These are phyloP conservation scores for Phytopythium cucurbitacearum DNA, from an alignment of 352 stramenopile species.

Conservation along the genomic window DNA sequence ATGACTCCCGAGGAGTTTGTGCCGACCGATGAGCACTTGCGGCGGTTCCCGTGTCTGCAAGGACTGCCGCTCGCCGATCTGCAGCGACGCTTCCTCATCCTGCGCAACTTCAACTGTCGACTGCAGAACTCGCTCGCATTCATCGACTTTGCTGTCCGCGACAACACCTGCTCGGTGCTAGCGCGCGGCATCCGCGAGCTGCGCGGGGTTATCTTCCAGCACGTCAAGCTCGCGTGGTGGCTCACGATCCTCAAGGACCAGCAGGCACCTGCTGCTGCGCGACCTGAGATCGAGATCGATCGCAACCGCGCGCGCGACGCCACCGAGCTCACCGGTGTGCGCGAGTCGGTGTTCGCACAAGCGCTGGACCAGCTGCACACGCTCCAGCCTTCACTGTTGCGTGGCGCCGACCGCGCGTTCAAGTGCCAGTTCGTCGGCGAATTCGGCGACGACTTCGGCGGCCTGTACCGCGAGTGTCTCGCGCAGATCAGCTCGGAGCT, in stretches of 20 bases:
- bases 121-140: slow-evolving; percentile 84
- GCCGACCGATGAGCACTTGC: slow-evolving; percentile 60
- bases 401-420: slow-evolving; percentile 85
- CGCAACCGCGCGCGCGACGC: slow-evolving; percentile 69
- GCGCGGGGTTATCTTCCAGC: slow-evolving; percentile 78
- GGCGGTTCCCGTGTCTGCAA: slow-evolving; percentile 38
- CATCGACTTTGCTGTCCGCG: slow-evolving; percentile 73
- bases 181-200: slow-evolving; percentile 51
- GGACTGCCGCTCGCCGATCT: slow-evolving; percentile 48
- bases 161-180: slow-evolving; percentile 50
- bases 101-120: slow-evolving; percentile 86
- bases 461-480: slow-evolving; percentile 87
- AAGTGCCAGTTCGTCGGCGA: slow-evolving; percentile 91
- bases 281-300: slow-evolving; percentile 85
- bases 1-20: slow-evolving; percentile 81
- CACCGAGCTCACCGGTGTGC: slow-evolving; percentile 45
- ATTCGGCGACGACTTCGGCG: slow-evolving; percentile 89
- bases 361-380: slow-evolving; percentile 82
- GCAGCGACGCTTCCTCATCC: slow-evolving; percentile 77
- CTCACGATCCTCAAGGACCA: slow-evolving; percentile 85
- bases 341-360: slow-evolving; percentile 83
- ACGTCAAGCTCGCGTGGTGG: slow-evolving; percentile 88
- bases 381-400: slow-evolving; percentile 80
- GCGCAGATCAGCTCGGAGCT: slow-evolving; percentile 86
- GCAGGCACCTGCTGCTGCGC: slow-evolving; percentile 69